Evolutionary conservation across 208 protist species (phyloP), one percentile per base, ranked within the genome.

Genomic region (Acanthamoeba royreba): DNA sequence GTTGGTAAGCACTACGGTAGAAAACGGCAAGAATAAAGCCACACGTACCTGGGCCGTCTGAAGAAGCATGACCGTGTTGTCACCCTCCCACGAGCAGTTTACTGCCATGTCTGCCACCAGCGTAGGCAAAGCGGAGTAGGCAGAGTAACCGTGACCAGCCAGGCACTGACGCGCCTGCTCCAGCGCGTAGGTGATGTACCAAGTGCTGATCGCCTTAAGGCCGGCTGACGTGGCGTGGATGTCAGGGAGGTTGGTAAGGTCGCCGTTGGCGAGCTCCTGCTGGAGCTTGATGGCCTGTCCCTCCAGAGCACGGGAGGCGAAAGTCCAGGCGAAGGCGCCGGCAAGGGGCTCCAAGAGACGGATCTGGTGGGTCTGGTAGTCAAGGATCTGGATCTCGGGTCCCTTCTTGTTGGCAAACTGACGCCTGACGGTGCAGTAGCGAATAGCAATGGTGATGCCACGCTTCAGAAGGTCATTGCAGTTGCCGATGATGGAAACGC

Each of bases 361-460:
- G 31, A 90, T 45, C 89, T 94, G 66, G 77, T 94, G 92, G n/a
- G 92, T 90, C 92, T 94, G 69, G 74, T 94, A 94, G 79, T 94
- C 92, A 1, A 94, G 66, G 35, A 94, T 94, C 53, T 61, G 92
- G 42, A 31, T 49, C 55, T 94, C 92, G 28, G 72, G 74, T 0
- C 74, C 74, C 22, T 46, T 52, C 49, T 79, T 79, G 31, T 40
- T 66, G 38, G 69, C 43, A 46, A 92, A 92, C 86, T 96, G 95
- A 40, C 95, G 89, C 19, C 95, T 88, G n/a, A 96, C 74, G 25
- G 58, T 43, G 11, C 66, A 49, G 66, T 96, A 97, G 53, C 96
- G 94, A 3, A 96, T 90, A 0, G 96, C 95, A 5, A 69, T 43
- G 43, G 69, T 79, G 28, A 90, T n/a, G 25, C 25, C 47, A 31